Percentiles rank a stretch among this genome's conserved stretches.
These are phyloP conservation scores for Colletotrichum gigasporum DNA, from an alignment of 2,329 filamentous ascomycete species.

Conservation along the genomic window DNA sequence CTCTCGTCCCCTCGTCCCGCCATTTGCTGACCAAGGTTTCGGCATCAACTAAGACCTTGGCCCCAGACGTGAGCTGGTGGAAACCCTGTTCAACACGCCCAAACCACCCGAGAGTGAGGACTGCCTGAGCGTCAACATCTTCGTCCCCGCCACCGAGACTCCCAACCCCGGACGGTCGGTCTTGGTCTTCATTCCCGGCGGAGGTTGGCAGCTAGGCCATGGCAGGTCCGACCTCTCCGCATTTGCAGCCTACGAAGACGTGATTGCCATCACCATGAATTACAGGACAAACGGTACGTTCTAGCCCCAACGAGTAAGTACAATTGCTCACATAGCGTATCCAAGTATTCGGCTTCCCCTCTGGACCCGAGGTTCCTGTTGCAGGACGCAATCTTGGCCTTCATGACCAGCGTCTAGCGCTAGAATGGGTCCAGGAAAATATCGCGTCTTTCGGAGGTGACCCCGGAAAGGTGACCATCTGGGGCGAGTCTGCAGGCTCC, in stretches of 20 bases:
- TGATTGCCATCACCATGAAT: slow-evolving; percentile 38
- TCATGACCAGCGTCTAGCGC: slow-evolving; percentile 40
- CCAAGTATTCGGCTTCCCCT: slow-evolving; percentile 35
- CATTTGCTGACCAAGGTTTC: neutral
- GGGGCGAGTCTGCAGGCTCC: slow-evolving; percentile 44
- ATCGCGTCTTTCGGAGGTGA: slow-evolving; percentile 41
- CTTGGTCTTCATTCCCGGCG: slow-evolving; percentile 38
- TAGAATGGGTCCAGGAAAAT: slow-evolving; percentile 45
- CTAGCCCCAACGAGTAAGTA: neutral
- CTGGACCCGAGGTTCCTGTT: neutral
- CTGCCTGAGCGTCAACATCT: slow-evolving; percentile 40
- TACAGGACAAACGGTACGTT: slow-evolving; percentile 37
- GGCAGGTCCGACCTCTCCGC: slow-evolving; percentile 35
- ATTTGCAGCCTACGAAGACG: slow-evolving; percentile 39
- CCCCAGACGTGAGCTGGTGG: slow-evolving; percentile 32
- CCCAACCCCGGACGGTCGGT: slow-evolving; percentile 32
- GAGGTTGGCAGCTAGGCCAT: slow-evolving; percentile 37
- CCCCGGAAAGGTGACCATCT: slow-evolving; percentile 41
- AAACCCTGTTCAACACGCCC: slow-evolving; percentile 33
- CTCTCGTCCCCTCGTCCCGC: neutral
- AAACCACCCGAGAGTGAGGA: slow-evolving; percentile 38
- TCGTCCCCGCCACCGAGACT: slow-evolving; percentile 30
- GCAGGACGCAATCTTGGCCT: slow-evolving; percentile 36
- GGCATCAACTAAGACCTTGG: slow-evolving; percentile 34
- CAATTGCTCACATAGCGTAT: too few relatives aligned